Base-by-base conservation (phyloP, 371 early-diverging fungal species). In the Syncephalastrum sp. region DNA sequence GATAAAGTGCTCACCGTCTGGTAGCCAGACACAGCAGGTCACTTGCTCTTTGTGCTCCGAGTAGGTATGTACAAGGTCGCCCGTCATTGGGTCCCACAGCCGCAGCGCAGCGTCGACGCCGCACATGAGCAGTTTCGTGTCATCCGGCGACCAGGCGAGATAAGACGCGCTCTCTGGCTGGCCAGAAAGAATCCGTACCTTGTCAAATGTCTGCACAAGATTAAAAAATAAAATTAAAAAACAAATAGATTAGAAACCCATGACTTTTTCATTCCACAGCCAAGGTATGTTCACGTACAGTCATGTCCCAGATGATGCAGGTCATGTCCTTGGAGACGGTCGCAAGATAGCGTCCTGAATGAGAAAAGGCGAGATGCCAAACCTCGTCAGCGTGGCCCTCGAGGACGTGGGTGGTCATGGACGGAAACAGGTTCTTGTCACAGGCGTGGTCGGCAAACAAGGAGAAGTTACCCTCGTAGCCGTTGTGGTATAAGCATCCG, bases 311-410 rank as follows among this genome's bases (percentile, higher is more conserved):
- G 27, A 98, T 86, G 44, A 91, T 93, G 47, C 87, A 84, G 14
- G 88, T 86, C 41, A 78, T 79, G 72, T 98, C 98, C 63, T 88
- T 89, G 19, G 96, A 94, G 1, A 91, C 92, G 1, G 96, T 94
- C 5, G 96, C 97, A n/a, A 98, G 72, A 60, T 83, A 88, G 24
- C 70, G 71, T n/a, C 97, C 98, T 59, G 86, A 77, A 44, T 91
- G 87, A 6, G 96, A 95, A 65, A 97, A 97, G 3, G 87, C 77
- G 42, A 96, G 73, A 63, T 90, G 92, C 99, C 99, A 98, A 0
- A 98, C 96, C 69, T 98, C 98, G 66, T 97, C 94, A 2, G 70
- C 65, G 64, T 97, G 99, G 8, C 86, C 91, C 17, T 74, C 73
- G 8, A 97, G 69, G 4, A 87, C 72, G 42, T 86, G 82, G 8